Conservation (phyloP, 2,329 filamentous ascomycete species). For the Exophiala lecanii-corni region DNA sequence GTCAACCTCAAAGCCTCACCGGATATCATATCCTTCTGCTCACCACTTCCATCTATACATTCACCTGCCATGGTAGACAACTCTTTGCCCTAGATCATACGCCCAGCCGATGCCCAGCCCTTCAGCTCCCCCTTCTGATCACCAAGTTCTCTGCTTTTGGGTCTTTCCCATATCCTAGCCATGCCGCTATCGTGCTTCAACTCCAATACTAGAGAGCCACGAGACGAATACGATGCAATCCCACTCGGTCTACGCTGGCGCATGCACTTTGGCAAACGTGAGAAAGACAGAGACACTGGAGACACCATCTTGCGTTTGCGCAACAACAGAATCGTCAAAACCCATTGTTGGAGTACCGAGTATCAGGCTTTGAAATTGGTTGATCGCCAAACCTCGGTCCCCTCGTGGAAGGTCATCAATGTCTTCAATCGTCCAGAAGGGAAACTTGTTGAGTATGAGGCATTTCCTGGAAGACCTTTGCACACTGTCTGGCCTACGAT, state of each 20-base stretch:
- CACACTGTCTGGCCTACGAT: slow-evolving; percentile 19
- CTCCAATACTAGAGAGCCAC: slow-evolving; percentile 21
- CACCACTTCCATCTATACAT: too few species aligned
- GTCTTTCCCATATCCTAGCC: too few species aligned
- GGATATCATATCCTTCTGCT: too few species aligned
- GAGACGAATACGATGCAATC: slow-evolving; percentile 24
- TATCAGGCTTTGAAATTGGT: slow-evolving; percentile 26
- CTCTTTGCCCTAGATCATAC: too few species aligned
- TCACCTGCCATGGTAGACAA: too few species aligned
- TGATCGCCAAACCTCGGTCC: slow-evolving; percentile 24
- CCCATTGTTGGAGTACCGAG: slow-evolving; percentile 25
- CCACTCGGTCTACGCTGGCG: slow-evolving; percentile 24
- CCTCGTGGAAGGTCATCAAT: slow-evolving; percentile 22
- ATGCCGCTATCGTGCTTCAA: slow-evolving; percentile 21
- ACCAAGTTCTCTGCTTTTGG: too few species aligned
- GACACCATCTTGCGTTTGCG: slow-evolving; percentile 22
- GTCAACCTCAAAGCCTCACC: too few species aligned
- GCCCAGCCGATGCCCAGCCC: too few species aligned
- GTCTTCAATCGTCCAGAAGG: slow-evolving; percentile 27
- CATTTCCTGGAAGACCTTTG: slow-evolving; percentile 22
- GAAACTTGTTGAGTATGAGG: slow-evolving; percentile 26
- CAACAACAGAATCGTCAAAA: slow-evolving; percentile 24
- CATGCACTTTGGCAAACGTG: slow-evolving; percentile 24
- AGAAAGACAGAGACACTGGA: slow-evolving; percentile 22
- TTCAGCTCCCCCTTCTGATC: too few species aligned